phyloP scores from a whole-genome alignment of 805 yeast species.

The Metschnikowia bowlesiae region DNA sequence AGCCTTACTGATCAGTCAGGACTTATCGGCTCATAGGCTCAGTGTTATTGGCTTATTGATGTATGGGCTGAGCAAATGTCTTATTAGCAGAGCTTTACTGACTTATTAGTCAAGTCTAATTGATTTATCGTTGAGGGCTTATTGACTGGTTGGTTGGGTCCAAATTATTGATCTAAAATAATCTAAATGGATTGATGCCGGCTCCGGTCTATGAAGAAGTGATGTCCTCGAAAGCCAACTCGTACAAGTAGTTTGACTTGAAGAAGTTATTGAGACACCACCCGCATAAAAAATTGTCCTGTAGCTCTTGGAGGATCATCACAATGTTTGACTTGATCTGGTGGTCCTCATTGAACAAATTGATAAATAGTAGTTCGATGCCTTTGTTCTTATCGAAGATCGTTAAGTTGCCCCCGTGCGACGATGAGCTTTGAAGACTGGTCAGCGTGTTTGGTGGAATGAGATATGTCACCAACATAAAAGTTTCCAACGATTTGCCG shows the following conservation, averaged over 20 bases:
- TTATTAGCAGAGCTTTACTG: too few species aligned
- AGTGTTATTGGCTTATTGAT: too few species aligned
- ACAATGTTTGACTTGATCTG: constrained; percentile 37
- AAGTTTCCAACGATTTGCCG: constrained; percentile 38
- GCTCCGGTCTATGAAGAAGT: constrained; percentile 3
- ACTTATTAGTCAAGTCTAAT: too few species aligned
- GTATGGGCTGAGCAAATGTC: too few species aligned
- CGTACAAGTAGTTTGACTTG: constrained; percentile 35
- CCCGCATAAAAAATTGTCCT: constrained; percentile 41
- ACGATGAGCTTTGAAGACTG: constrained; percentile 32
- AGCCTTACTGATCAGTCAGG: too few species aligned
- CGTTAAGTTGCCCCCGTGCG: constrained; percentile 38
- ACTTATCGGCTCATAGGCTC: too few species aligned
- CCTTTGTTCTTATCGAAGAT: constrained; percentile 44
- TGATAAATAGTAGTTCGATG: constrained; percentile 37
- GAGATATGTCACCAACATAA: constrained; percentile 36
- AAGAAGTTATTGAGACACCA: constrained; percentile 40
- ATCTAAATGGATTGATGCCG: neutral
- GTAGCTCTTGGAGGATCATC: constrained; percentile 41
- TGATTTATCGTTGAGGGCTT: too few species aligned
- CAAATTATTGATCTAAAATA: neutral
- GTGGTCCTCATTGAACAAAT: constrained; percentile 39
- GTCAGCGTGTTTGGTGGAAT: constrained; percentile 40
- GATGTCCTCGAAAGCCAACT: constrained; percentile 37
- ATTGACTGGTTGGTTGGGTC: too few species aligned